Conservation (phyloP, 2,329 filamentous ascomycete species). For the Cytospora schulzeri region DNA sequence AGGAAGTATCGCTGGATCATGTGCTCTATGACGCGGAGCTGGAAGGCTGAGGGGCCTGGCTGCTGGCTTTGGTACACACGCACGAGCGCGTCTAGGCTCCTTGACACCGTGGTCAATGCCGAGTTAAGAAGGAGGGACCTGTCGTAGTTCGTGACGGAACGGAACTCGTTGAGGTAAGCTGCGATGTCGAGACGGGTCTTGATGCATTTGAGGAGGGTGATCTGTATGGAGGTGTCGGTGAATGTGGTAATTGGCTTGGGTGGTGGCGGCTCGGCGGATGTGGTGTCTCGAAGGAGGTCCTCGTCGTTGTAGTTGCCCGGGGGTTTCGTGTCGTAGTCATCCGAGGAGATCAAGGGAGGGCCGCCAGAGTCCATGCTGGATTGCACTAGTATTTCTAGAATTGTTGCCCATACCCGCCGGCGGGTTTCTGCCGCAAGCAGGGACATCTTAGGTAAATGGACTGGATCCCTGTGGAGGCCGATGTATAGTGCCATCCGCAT, state of each 20-base stretch:
- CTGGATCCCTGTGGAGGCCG: slow-evolving; percentile 54
- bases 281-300: slow-evolving; percentile 36
- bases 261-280: slow-evolving; percentile 31
- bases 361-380: slow-evolving; percentile 50
- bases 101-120: slow-evolving; percentile 46
- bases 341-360: slow-evolving; percentile 45
- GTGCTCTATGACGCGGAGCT: slow-evolving; percentile 46
- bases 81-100: slow-evolving; percentile 37
- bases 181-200: slow-evolving; percentile 48
- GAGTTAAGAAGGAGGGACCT: slow-evolving; percentile 50
- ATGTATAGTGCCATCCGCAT: slow-evolving; percentile 51
- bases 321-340: slow-evolving; percentile 51
- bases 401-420: slow-evolving; percentile 55
- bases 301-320: slow-evolving; percentile 55
- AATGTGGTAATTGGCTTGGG: slow-evolving; percentile 35
- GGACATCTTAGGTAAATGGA: slow-evolving; percentile 38
- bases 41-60: slow-evolving; percentile 44
- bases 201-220: slow-evolving; percentile 49
- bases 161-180: slow-evolving; percentile 50
- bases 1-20: slow-evolving; percentile 53
- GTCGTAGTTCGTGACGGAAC: slow-evolving; percentile 46
- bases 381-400: slow-evolving; percentile 50
- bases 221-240: slow-evolving; percentile 55
- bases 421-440: slow-evolving; percentile 48
- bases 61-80: slow-evolving; percentile 40